Conservation (phyloP, 495 filamentous ascomycete genomes). For the Neurospora terricola region DNA sequence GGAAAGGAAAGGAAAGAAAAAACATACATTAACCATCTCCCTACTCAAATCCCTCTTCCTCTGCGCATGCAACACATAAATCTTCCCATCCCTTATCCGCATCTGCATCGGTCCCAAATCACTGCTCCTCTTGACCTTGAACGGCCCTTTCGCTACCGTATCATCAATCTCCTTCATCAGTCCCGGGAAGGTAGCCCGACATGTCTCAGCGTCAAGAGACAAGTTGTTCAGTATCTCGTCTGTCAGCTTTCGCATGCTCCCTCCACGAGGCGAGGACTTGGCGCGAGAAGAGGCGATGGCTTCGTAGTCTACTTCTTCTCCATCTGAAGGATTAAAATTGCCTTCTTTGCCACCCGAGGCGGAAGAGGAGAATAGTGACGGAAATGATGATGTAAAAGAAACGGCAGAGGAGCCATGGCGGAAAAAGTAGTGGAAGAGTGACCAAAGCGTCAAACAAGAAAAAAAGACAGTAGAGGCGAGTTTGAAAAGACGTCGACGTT, state of each 20-base stretch:
- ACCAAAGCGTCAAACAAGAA: not conserved
- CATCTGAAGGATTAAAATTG: not conserved
- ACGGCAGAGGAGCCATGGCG: not conserved
- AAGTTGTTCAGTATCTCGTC: constrained; percentile 27
- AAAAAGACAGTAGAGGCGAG: not conserved
- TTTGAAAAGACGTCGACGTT: not conserved
- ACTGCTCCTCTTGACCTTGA: constrained; percentile 27
- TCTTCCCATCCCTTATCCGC: constrained; percentile 32
- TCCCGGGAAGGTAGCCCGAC: constrained; percentile 33
- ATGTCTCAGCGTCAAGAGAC: constrained; percentile 31
- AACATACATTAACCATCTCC: constrained; percentile 30
- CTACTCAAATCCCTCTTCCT: constrained; percentile 24
- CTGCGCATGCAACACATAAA: constrained; percentile 36
- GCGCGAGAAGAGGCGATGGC: not conserved
- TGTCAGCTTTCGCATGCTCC: constrained; percentile 2
- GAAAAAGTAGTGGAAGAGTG: not conserved
- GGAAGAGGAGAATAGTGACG: not conserved
- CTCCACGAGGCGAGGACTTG: not conserved
- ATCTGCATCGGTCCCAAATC: constrained; percentile 31
- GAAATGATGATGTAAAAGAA: not conserved
- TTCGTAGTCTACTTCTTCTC: constrained; percentile 15
- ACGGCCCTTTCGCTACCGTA: constrained; percentile 33
- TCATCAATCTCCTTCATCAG: constrained; percentile 36
- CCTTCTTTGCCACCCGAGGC: not conserved
- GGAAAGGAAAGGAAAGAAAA: not conserved